These are phyloP conservation scores for Neurospora crassa DNA, from an alignment of 2,329 filamentous ascomycete species.

Conservation along the genomic window DNA sequence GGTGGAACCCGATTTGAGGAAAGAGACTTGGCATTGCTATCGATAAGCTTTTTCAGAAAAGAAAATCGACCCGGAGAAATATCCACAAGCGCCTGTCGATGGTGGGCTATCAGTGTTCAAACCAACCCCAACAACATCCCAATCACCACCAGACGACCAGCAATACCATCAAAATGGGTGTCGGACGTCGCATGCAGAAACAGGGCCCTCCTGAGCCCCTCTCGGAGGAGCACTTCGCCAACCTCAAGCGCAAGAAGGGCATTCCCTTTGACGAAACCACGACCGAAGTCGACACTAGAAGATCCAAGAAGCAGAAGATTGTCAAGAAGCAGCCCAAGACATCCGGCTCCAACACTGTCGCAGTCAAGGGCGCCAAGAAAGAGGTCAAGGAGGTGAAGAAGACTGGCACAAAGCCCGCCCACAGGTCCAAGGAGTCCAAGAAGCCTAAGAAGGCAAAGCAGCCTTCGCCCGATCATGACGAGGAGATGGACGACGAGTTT, in stretches of 20 bases:
- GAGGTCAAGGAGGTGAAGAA: slow-evolving; percentile 28
- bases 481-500: slow-evolving; percentile 31
- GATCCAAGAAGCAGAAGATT: slow-evolving; percentile 1
- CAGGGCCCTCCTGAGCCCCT: slow-evolving; percentile 79
- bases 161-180: slow-evolving; percentile 58
- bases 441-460: slow-evolving; percentile 32
- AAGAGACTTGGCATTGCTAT: slow-evolving; percentile 11
- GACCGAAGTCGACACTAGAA: slow-evolving; percentile 21
- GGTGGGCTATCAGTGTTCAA: neutral
- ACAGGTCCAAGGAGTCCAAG: slow-evolving; percentile 22
- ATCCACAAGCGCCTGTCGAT: neutral
- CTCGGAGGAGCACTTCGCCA: slow-evolving; percentile 69
- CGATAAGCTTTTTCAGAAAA: slow-evolving; percentile 14
- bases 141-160: slow-evolving; percentile 3
- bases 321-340: neutral
- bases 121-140: slow-evolving; percentile 1
- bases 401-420: slow-evolving; percentile 18
- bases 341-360: slow-evolving; percentile 1
- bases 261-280: slow-evolving; percentile 51
- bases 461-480: slow-evolving; percentile 36
- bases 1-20: neutral
- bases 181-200: slow-evolving; percentile 88
- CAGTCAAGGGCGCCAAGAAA: slow-evolving; percentile 26
- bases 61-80: slow-evolving; percentile 13
- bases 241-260: slow-evolving; percentile 75